Evolutionary conservation across 208 protist genomes (phyloP).

Genomic region (Polymyxa betae): DNA sequence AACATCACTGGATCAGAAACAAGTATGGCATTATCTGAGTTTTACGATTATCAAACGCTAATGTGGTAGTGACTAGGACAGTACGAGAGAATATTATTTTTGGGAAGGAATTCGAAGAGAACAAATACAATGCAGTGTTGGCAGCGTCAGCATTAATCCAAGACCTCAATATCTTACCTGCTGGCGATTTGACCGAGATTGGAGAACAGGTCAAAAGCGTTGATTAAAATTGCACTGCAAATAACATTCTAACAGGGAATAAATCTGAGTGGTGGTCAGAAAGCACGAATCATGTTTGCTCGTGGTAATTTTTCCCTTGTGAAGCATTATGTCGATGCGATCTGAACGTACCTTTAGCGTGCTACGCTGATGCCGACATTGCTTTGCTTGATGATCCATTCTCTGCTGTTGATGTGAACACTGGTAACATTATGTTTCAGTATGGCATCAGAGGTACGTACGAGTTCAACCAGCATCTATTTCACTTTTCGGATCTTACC

Average conservation of each 20-base stretch:
- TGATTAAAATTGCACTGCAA: neutral
- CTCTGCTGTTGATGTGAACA: constrained; percentile 13
- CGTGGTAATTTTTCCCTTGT: neutral
- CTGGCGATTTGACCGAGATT: constrained; percentile 68
- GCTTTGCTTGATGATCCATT: constrained; percentile 43
- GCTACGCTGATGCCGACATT: neutral
- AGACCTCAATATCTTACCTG: constrained; percentile 64
- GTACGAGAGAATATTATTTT: constrained; percentile 37
- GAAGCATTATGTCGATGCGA: neutral
- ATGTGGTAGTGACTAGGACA: neutral
- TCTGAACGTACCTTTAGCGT: neutral
- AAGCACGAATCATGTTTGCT: constrained; percentile 71
- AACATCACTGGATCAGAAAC: constrained; percentile 29
- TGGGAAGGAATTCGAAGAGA: neutral
- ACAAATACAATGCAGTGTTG: neutral
- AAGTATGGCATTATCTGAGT: constrained; percentile 6
- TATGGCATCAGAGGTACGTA: neutral
- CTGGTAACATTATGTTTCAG: constrained; percentile 33
- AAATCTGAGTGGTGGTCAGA: constrained; percentile 81
- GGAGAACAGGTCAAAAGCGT: constrained; percentile 57
- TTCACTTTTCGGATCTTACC: neutral
- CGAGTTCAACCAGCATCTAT: neutral
- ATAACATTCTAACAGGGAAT: constrained; percentile 67
- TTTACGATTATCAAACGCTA: neutral
- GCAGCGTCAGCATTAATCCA: neutral